Evolutionary conservation across 2,329 filamentous ascomycete species (phyloP).

Genomic region (Botryotinia globosa): DNA sequence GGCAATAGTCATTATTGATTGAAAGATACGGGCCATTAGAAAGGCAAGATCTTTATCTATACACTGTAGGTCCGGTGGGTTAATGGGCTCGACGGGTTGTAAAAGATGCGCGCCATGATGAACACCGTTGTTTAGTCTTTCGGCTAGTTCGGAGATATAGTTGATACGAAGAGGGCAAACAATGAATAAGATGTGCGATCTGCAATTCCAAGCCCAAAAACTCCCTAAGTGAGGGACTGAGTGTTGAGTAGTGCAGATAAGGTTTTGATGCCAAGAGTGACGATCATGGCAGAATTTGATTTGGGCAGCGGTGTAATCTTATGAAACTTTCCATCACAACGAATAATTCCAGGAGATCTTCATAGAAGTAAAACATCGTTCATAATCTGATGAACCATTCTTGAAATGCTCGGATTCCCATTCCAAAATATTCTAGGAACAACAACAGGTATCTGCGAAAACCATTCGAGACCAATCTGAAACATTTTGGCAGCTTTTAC

Average conservation of each 20-base stretch:
- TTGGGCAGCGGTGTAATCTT: background rate
- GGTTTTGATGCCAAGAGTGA: background rate
- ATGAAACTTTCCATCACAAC: background rate
- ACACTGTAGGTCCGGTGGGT: background rate
- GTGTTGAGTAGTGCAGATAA: slow-evolving; percentile 6
- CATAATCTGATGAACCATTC: background rate
- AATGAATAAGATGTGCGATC: background rate
- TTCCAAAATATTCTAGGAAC: background rate
- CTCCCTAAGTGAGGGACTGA: background rate
- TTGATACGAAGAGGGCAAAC: background rate
- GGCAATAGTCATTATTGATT: background rate
- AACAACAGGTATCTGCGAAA: background rate
- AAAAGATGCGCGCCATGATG: background rate
- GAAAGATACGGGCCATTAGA: background rate
- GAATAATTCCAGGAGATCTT: too few species aligned
- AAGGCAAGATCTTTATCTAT: background rate
- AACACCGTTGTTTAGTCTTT: background rate
- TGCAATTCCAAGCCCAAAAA: background rate
- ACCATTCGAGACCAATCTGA: background rate
- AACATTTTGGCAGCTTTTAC: background rate
- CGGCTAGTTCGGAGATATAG: background rate
- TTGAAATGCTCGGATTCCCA: background rate
- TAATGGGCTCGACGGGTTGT: background rate
- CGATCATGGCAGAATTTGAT: background rate
- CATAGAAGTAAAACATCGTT: background rate